Conservation (phyloP, 345 rosid genomes). For the Streptanthus diversifolius region DNA sequence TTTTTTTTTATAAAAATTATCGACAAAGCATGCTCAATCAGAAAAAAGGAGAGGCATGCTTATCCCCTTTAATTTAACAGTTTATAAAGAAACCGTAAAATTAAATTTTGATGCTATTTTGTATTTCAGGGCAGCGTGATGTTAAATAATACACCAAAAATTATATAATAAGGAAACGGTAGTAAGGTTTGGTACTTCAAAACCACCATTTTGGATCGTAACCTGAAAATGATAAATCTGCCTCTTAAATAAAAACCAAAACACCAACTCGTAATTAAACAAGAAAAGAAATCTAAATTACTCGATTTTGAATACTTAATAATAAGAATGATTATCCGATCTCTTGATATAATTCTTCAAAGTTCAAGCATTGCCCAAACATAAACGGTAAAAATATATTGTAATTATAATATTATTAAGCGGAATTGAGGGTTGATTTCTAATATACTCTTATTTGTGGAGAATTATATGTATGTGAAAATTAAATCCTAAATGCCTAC, state of each 20-base stretch:
- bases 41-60: not conserved
- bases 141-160: not conserved
- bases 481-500: too few relatives aligned
- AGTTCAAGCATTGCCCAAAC: not conserved
- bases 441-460: too few relatives aligned
- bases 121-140: not conserved
- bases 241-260: not conserved
- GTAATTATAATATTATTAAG: not conserved
- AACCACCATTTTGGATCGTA: not conserved
- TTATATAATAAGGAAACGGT: not conserved
- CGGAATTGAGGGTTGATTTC: too few relatives aligned
- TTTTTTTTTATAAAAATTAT: not conserved
- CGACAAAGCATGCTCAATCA: constrained; percentile 18
- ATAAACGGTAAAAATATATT: not conserved
- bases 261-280: not conserved
- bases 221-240: not conserved
- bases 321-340: not conserved
- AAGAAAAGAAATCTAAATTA: not conserved
- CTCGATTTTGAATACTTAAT: not conserved
- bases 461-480: too few relatives aligned
- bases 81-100: not conserved
- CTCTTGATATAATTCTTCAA: not conserved
- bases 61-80: not conserved
- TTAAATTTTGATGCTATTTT: not conserved
- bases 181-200: not conserved